Evolutionary conservation across 2,329 filamentous ascomycete species (phyloP).

Genomic region (Sclerotinia spermophila): DNA sequence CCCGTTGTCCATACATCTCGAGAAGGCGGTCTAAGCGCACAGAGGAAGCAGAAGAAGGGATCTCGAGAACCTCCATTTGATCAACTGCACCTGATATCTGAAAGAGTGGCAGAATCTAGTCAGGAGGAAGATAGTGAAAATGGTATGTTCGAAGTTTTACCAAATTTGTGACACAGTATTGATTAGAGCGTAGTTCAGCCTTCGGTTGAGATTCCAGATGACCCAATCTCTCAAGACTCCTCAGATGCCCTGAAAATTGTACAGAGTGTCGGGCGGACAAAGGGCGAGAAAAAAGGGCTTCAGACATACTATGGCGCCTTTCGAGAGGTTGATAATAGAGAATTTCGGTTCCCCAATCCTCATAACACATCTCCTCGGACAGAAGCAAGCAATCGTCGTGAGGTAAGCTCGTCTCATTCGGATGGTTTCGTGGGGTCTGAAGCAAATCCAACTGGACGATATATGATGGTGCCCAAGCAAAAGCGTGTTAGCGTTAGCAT

Average conservation of each 20-base stretch:
- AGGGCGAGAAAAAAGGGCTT: background rate
- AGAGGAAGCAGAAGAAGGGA: conserved; percentile 10
- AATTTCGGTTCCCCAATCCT: conserved; percentile 28
- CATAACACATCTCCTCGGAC: background rate
- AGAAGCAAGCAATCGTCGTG: background rate
- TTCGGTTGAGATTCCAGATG: conserved; percentile 25
- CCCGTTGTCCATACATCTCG: background rate
- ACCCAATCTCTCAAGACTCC: conserved; percentile 29
- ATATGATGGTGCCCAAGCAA: conserved; percentile 25
- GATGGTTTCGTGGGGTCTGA: conserved; percentile 34
- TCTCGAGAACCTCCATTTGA: conserved; percentile 26
- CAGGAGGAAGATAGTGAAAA: conserved; percentile 16
- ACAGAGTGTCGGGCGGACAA: background rate
- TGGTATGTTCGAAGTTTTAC: background rate
- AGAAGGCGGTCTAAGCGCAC: background rate
- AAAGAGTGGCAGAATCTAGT: conserved; percentile 18
- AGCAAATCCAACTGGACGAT: conserved; percentile 26
- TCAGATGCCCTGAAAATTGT: background rate
- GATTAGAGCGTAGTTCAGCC: conserved; percentile 12
- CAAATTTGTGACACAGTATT: background rate
- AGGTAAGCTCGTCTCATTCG: conserved; percentile 20
- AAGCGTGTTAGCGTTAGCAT: background rate
- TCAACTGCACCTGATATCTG: conserved; percentile 24
- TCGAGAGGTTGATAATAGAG: conserved; percentile 19
- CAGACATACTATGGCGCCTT: background rate